Evolutionary conservation across 2,329 filamentous ascomycete species (phyloP).

Genomic region (Aphanocladium album): DNA sequence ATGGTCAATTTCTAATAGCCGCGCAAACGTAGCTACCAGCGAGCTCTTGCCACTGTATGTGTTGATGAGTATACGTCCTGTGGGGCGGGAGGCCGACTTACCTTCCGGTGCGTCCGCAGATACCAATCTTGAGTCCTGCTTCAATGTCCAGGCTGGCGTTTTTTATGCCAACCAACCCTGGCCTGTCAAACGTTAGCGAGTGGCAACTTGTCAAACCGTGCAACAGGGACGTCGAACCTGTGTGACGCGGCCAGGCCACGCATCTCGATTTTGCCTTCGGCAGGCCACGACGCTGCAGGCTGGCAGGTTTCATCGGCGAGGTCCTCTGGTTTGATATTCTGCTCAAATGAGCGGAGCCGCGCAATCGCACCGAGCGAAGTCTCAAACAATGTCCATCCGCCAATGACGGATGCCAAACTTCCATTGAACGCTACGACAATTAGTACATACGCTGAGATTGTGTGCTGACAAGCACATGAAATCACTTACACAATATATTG

Average conservation of each 20-base stretch:
- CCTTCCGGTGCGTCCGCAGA: slow-evolving; percentile 41
- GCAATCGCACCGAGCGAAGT: slow-evolving; percentile 24
- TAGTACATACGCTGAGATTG: background rate
- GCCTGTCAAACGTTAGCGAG: slow-evolving; percentile 11
- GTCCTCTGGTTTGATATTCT: slow-evolving; percentile 19
- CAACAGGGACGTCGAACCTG: slow-evolving; percentile 15
- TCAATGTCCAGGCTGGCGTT: slow-evolving; percentile 25
- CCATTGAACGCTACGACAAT: slow-evolving; percentile 21
- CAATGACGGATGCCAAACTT: slow-evolving; percentile 28
- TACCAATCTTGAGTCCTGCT: slow-evolving; percentile 32
- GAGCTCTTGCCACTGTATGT: slow-evolving; percentile 26
- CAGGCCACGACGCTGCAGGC: slow-evolving; percentile 19
- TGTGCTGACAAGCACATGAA: background rate
- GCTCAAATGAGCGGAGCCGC: slow-evolving; percentile 23
- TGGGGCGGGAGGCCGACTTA: slow-evolving; percentile 3
- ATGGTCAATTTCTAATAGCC: slow-evolving; percentile 38
- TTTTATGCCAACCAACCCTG: slow-evolving; percentile 21
- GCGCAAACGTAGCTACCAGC: slow-evolving; percentile 40
- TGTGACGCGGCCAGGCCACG: slow-evolving; percentile 6
- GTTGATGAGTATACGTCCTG: background rate
- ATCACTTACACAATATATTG: slow-evolving; percentile 20
- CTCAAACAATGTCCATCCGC: slow-evolving; percentile 27
- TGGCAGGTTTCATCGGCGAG: slow-evolving; percentile 23
- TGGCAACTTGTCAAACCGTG: slow-evolving; percentile 20
- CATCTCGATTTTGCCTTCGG: slow-evolving; percentile 11